Evolutionary conservation across 768 basidiomycete species (phyloP), one percentile per base, ranked within the genome.

Genomic region (Suillus discolor): DNA sequence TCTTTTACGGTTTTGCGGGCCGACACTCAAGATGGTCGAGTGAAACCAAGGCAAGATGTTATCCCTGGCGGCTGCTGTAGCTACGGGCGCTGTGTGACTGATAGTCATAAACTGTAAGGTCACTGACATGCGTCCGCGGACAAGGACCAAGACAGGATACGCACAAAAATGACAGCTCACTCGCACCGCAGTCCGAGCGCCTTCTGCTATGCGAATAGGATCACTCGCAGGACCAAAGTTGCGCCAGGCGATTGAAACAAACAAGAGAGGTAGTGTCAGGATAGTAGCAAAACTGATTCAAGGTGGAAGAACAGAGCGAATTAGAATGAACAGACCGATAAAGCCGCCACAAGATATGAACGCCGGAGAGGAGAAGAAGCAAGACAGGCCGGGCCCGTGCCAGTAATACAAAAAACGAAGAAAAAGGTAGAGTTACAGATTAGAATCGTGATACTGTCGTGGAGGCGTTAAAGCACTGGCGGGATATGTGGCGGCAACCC

Each of bases 401-500:
- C 25, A 57, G 34, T 57, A 65, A 57, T 65, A 65, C 63, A 66
- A 25, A 60, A 62, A 39, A 54, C 8, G 25, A 60, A 54, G 47
- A 34, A 15, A 59, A 39, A 20, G 16, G n/a, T 31, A 41, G 41
- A 57, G 61, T 70, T 75, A 71, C 65, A 69, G 64, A 65, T 76
- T 77, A 74, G 76, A 62, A n/a, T 51, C 47, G 57, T 36, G 39
- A 39, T 25, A 41, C 44, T 41, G 75, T 73, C 75, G 75, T 74
- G 70, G 75, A 63, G 49, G 74, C 73, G 75, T 73, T 51, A 59
- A 61, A 65, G 63, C 66, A 66, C 62, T 65, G 69, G 66, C 61
- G 57, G 38, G 62, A 57, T 57, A 39, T 64, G 41, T 47, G 47
- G 34, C 39, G 49, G 64, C 60, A 47, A 67, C 66, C 42, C 65